These are phyloP conservation scores for Phylloporus arenicola DNA, from an alignment of 768 basidiomycete species.

Conservation along the genomic window DNA sequence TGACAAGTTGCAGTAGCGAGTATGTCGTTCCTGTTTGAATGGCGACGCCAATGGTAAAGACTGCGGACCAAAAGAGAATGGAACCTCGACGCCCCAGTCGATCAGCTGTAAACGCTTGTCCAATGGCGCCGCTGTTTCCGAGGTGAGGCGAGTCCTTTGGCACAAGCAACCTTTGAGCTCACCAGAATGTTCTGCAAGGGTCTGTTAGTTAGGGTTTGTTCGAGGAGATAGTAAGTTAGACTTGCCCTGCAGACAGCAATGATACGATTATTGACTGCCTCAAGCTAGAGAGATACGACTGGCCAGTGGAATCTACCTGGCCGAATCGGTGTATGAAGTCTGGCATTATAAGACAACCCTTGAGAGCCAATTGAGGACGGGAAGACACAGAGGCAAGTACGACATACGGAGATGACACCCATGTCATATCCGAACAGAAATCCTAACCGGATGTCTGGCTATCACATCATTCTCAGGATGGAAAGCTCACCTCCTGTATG, in stretches of 20 bases:
- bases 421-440: slow-evolving; percentile 75
- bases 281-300: slow-evolving; percentile 49
- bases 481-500: slow-evolving; percentile 18
- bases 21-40: slow-evolving; percentile 62
- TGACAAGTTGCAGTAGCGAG: slow-evolving; percentile 60
- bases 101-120: slow-evolving; percentile 71
- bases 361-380: neutral
- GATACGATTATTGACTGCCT: slow-evolving; percentile 77
- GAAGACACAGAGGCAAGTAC: neutral
- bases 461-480: neutral
- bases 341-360: slow-evolving; percentile 78
- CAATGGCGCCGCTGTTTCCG: slow-evolving; percentile 51
- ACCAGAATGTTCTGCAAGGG: slow-evolving; percentile 46
- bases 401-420: slow-evolving; percentile 64
- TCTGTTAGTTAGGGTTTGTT: neutral
- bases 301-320: slow-evolving; percentile 42
- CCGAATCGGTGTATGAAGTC: slow-evolving; percentile 73
- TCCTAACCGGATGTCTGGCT: slow-evolving; percentile 25
- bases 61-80: slow-evolving; percentile 68
- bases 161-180: slow-evolving; percentile 11
- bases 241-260: slow-evolving; percentile 65
- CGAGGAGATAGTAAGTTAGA: neutral
- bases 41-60: slow-evolving; percentile 65
- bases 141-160: slow-evolving; percentile 2
- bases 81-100: slow-evolving; percentile 66